phyloP scores from a whole-genome alignment of 495 filamentous ascomycete species.

The Melanomma pulvis-pyrius region DNA sequence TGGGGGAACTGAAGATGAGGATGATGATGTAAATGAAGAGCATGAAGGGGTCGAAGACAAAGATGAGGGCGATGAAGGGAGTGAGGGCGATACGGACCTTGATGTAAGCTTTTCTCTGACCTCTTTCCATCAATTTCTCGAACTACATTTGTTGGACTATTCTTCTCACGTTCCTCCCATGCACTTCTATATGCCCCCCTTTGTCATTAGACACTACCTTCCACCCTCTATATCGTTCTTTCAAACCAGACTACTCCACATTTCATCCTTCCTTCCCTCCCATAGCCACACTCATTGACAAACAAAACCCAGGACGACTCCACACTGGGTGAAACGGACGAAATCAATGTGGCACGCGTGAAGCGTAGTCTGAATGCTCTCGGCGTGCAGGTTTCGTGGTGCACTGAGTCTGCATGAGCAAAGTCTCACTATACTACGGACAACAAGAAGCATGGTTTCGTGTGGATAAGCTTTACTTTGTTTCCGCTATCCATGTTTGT shows the following conservation, averaged over 20 bases:
- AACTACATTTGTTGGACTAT: background rate
- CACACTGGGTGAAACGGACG: background rate
- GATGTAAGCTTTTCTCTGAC: background rate
- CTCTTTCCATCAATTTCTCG: background rate
- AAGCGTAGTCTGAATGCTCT: background rate
- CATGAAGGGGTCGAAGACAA: background rate
- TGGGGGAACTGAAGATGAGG: background rate
- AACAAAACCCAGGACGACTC: background rate
- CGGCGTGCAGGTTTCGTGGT: slow-evolving; percentile 9
- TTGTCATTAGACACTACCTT: background rate
- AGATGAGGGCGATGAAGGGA: background rate
- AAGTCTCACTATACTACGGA: no score
- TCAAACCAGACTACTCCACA: background rate
- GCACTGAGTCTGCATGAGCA: slow-evolving; percentile 11
- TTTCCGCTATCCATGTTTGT: no score
- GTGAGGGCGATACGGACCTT: background rate
- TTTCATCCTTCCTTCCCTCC: background rate
- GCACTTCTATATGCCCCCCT: background rate
- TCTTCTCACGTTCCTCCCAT: background rate
- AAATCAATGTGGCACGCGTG: background rate
- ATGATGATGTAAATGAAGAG: background rate
- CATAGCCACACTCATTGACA: background rate
- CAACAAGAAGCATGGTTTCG: no score
- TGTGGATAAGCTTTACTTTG: no score
- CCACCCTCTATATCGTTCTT: background rate